Evolutionary conservation across 441 rosid species (phyloP).

Genomic region (Populus hybrid): DNA sequence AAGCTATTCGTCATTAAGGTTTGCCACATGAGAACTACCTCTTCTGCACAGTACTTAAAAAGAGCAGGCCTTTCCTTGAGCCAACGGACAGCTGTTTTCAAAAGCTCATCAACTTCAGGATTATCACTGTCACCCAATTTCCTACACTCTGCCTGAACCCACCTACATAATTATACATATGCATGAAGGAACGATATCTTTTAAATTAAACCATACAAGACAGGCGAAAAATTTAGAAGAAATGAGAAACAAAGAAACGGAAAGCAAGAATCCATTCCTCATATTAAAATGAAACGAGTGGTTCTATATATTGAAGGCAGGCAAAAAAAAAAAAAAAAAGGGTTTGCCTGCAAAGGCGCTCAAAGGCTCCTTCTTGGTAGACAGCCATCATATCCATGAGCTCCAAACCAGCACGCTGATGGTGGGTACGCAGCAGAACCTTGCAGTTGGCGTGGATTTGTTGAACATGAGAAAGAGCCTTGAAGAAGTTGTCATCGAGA

Average conservation of each 20-base stretch:
- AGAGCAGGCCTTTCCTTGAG: conserved; percentile 94
- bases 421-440: conserved; percentile 86
- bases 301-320: not conserved
- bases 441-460: conserved; percentile 96
- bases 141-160: conserved; percentile 99
- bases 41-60: conserved; percentile 98
- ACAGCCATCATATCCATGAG: conserved; percentile 99
- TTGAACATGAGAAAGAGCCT: conserved; percentile 91
- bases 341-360: conserved; percentile 88
- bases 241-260: not conserved
- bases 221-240: not conserved
- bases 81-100: conserved; percentile 77
- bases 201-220: not conserved
- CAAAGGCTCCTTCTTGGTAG: conserved; percentile 98
- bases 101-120: conserved; percentile 84
- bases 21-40: conserved; percentile 49
- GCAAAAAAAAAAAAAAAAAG: not conserved
- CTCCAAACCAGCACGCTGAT: conserved; percentile 99
- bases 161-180: conserved; percentile 35
- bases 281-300: not conserved
- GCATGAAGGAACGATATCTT: not conserved
- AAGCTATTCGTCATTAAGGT: conserved; percentile 4
- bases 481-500: conserved; percentile 73
- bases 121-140: conserved; percentile 89
- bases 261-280: not conserved